Conservation (phyloP, 1,284 basidiomycete species). For the Pyrrhoderma lamaoense region DNA sequence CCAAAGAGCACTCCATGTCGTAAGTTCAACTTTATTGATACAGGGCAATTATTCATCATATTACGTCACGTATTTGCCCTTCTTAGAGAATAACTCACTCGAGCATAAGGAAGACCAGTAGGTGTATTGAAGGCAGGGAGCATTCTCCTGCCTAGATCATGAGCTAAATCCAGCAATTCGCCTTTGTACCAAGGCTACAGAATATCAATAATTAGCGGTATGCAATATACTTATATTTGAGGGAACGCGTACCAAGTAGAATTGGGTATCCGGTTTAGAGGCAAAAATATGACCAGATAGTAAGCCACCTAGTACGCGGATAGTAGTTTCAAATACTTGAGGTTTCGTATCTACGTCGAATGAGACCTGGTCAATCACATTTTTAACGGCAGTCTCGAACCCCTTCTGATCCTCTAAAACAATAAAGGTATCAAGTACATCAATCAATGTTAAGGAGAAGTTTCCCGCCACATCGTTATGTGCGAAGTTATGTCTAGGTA, state of each 20-base stretch:
- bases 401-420: slow-evolving; percentile 65
- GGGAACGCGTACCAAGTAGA: slow-evolving; percentile 40
- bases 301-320: slow-evolving; percentile 82
- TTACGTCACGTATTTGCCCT: slow-evolving; percentile 8
- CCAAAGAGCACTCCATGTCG: slow-evolving; percentile 59
- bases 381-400: slow-evolving; percentile 70
- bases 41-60: slow-evolving; percentile 1
- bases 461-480: slow-evolving; percentile 84
- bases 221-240: background rate
- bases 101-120: slow-evolving; percentile 84
- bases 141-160: slow-evolving; percentile 77
- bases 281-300: slow-evolving; percentile 83
- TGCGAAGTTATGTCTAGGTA: slow-evolving; percentile 54
- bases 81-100: slow-evolving; percentile 40
- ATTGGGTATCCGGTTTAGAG: slow-evolving; percentile 52
- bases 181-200: slow-evolving; percentile 57
- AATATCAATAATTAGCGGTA: background rate
- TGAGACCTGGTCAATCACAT: slow-evolving; percentile 70
- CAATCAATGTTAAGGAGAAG: slow-evolving; percentile 76
- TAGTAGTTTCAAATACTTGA: slow-evolving; percentile 89
- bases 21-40: slow-evolving; percentile 69
- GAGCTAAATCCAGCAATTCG: slow-evolving; percentile 71
- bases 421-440: slow-evolving; percentile 76
- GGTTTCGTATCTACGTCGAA: slow-evolving; percentile 87
- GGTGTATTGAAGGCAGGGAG: slow-evolving; percentile 84